Evolutionary conservation across 495 filamentous ascomycete species (phyloP), one percentile per base, ranked within the genome.

Genomic region (Coniosporium apollinis): DNA sequence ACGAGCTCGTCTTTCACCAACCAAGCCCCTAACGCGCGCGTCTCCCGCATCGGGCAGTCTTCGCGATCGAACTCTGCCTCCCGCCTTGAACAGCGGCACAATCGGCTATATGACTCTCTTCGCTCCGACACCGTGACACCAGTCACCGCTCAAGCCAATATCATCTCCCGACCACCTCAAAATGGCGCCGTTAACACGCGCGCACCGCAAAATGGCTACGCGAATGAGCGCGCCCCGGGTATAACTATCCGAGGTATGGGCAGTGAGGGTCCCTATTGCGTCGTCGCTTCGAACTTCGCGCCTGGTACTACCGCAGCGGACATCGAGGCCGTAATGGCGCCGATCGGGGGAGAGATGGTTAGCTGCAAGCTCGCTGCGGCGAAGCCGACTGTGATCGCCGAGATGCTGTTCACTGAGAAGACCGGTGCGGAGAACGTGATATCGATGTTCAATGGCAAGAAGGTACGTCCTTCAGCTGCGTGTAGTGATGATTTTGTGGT

Each of bases 231-330:
- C 30, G 43, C 35, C 25, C 53, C 61, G 22, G 40, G 41, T 19
- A 66, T 97, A 26, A 72, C 64, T 15, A 94, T 94, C 45, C 69
- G 76, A 42, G 89, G 89, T 15, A 58, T 71, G 3, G 82, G 83
- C 2, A 20, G 41, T 17, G 79, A 81, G 0, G 77, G 80, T 0
- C 82, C 84, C 0, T 89, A 73, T 46, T 67, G 76, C n/a, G 79
- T 96, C 9, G 64, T 84, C 34, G 86, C 77, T 1, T 72, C 75
- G 52, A 96, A 96, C 58, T 87, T 97, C 45, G 85, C 84, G 3
- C 75, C 75, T 3, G 89, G 89, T 24, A 97, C 89, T 3, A 94
- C 89, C 3, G 83, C 82, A 1, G 86, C 82, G 24, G 89, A 97
- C 53, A 92, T 96, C 32, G 82, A 93, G 57, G 74, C 78, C 38